Percentiles rank a stretch among this genome's conserved stretches.
Evolutionary conservation across 306 rosid species (phyloP).

Genomic region (Oemleria cerasiformis): DNA sequence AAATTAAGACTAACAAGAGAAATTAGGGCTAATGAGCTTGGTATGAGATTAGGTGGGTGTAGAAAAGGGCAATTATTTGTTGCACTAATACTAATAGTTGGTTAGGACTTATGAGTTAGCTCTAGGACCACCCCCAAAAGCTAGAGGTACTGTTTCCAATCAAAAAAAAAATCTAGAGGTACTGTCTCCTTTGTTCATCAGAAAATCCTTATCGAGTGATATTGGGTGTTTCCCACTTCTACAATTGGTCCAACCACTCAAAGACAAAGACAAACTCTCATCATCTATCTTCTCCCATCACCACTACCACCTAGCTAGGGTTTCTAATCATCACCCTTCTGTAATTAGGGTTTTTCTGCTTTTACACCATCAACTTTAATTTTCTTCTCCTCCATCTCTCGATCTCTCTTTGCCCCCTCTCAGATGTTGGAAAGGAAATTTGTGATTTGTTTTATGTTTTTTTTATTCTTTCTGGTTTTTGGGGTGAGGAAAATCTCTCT

Average conservation of each 20-base stretch:
- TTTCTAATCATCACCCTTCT: slow-evolving; percentile 1
- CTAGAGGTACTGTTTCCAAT: too few species aligned
- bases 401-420: background rate
- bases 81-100: background rate
- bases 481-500: background rate
- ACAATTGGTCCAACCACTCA: slow-evolving; percentile 25
- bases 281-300: background rate
- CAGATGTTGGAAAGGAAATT: background rate
- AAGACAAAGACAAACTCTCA: slow-evolving; percentile 3
- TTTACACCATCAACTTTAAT: background rate
- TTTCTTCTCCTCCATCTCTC: background rate
- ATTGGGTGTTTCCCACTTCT: slow-evolving; percentile 23
- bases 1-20: too few species aligned
- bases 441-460: background rate
- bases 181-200: background rate
- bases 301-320: slow-evolving; percentile 9
- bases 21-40: too few species aligned
- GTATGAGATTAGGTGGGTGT: too few species aligned
- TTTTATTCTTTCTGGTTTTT: background rate
- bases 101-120: too few species aligned
- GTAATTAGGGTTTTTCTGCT: slow-evolving; percentile 7
- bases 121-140: too few species aligned
- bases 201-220: slow-evolving; percentile 5
- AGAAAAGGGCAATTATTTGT: slow-evolving; percentile 3
- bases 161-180: too few species aligned